phyloP scores from a whole-genome alignment of 352 stramenopile genomes.

The Globisporangium iwayamae region DNA sequence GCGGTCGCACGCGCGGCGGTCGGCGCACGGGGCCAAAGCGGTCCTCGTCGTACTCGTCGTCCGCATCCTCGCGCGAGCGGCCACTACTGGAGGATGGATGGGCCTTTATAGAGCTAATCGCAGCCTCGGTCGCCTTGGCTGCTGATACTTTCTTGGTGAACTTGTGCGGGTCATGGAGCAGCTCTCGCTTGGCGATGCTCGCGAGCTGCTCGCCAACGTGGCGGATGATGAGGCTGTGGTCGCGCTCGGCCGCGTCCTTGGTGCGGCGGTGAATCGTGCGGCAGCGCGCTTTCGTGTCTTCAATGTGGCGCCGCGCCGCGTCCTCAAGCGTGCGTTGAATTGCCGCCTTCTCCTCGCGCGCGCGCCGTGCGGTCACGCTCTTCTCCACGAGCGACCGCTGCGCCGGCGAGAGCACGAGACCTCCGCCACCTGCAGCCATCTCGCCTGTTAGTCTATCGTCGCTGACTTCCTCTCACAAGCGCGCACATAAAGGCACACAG shows the following conservation, averaged over 20 bases:
- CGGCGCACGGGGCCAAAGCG: constrained; percentile 46
- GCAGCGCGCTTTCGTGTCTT: constrained; percentile 34
- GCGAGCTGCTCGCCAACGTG: constrained; percentile 63
- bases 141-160: neutral
- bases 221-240: constrained; percentile 51
- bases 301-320: constrained; percentile 21
- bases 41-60: constrained; percentile 59
- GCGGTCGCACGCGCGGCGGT: constrained; percentile 37
- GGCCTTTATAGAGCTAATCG: neutral
- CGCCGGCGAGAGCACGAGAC: constrained; percentile 42
- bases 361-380: constrained; percentile 35
- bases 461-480: neutral
- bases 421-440: constrained; percentile 16
- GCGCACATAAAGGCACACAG: too few species aligned
- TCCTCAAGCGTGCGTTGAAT: constrained; percentile 34
- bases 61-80: constrained; percentile 1
- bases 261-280: constrained; percentile 16
- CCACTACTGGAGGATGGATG: neutral
- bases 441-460: neutral
- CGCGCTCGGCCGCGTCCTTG: constrained; percentile 15
- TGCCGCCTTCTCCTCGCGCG: constrained; percentile 32
- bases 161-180: constrained; percentile 18
- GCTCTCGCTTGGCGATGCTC: constrained; percentile 33
- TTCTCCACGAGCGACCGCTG: constrained; percentile 55
- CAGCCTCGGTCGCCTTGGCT: neutral